These are phyloP conservation scores for Alternaria infectoria DNA, from an alignment of 2,329 filamentous ascomycete genomes.

Conservation along the genomic window DNA sequence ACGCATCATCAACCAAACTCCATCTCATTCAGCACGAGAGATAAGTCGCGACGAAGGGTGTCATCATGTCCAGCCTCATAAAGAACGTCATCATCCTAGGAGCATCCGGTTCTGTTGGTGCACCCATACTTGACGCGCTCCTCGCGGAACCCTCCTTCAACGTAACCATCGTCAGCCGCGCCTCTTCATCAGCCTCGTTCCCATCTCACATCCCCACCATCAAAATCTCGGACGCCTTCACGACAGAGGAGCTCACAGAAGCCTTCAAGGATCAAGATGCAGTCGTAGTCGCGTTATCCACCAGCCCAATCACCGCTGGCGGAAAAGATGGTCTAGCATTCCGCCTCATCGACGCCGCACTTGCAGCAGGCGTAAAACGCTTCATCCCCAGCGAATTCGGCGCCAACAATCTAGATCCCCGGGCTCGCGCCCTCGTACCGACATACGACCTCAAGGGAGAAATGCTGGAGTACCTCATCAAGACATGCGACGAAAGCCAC, in stretches of 20 bases:
- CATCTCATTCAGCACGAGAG: neutral
- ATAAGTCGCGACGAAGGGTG: neutral
- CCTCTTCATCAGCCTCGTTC: conserved; percentile 30
- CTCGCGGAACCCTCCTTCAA: conserved; percentile 42
- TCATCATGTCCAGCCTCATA: conserved; percentile 12
- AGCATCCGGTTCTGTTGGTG: conserved; percentile 31
- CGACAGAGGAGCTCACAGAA: conserved; percentile 31
- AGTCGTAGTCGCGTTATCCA: conserved; percentile 43
- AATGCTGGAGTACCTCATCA: conserved; percentile 44
- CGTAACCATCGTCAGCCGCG: conserved; percentile 43
- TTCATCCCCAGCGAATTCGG: conserved; percentile 52
- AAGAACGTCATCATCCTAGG: conserved; percentile 39
- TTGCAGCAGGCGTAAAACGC: conserved; percentile 48
- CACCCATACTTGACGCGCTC: conserved; percentile 39
- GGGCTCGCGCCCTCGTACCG: conserved; percentile 37
- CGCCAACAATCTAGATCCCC: conserved; percentile 44
- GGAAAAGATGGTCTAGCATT: conserved; percentile 23
- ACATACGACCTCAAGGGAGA: conserved; percentile 47
- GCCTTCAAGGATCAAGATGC: conserved; percentile 48
- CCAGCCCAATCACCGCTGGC: conserved; percentile 28
- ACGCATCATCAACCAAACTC: neutral
- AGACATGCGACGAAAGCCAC: conserved; percentile 21
- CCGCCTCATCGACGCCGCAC: conserved; percentile 49
- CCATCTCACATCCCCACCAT: conserved; percentile 34
- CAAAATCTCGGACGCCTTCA: conserved; percentile 33